Base-by-base conservation (phyloP, 2,329 filamentous ascomycete species). In the Lasiodiplodia citricola region DNA sequence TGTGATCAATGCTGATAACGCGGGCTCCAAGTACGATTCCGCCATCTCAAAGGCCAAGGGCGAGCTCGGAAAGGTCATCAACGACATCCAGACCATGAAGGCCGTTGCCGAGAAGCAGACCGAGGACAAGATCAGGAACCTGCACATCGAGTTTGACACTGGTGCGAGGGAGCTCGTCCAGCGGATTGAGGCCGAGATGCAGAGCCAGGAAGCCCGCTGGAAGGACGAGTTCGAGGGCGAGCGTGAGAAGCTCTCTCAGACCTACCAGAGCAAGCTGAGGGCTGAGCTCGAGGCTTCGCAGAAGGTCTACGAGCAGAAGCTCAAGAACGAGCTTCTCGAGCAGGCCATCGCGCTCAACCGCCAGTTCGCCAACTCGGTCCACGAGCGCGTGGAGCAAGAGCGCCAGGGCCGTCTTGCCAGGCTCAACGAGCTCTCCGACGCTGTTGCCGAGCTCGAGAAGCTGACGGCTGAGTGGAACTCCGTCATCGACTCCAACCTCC, bases 291-390 rank as follows among this genome's bases (percentile, higher is more conserved):
- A 95, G 71, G 90, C 92, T 55, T 91, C 93, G 73, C 87, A 91
- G 75, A 88, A 94, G 79, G 85, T 98, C 67, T 90, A 92, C 75
- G 92, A 97, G 78, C 90, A 95, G 81, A 91, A 90, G 73, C 86
- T 94, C 57, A 88, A 91, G 78, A 98, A 97, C 80, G 87, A 91
- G 77, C 90, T 99, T 28, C 86, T 96, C 18, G 92, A 98, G 82
- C 96, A 99, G 83, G 94, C 94, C 66, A 88, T 98, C 71, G 87
- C 91, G 71, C 87, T 99, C 75, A 96, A 97, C 84, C 91, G 91
- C 77, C 88, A 92, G 74, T 98, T 97, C 80, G 85, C 92, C 64
- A 84, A 87, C 68, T 91, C 94, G 71, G 90, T 99, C 73, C 87
- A 91, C 81, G 85, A 89, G 62, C 90, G 92, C 67, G 94, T 99